Percentiles rank a stretch among this genome's conserved stretches.
Conservation (phyloP, 192 early-diverging fungal genomes). For the Phycomyces nitens region DNA sequence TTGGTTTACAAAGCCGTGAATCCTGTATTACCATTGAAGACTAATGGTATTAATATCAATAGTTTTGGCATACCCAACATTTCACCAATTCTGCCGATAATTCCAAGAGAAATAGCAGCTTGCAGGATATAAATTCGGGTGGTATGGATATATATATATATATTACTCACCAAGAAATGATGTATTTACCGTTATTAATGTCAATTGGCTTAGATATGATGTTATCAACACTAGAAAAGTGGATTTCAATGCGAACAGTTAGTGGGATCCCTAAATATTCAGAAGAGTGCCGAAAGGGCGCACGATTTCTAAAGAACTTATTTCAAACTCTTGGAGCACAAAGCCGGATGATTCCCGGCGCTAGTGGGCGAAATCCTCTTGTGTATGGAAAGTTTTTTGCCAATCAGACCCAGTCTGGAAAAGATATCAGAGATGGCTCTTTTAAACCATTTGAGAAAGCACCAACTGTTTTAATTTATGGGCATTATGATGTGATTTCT, state of each 20-base stretch:
- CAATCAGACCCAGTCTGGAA: neutral
- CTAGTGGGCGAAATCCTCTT: constrained; percentile 59
- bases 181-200: neutral
- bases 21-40: neutral
- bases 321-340: constrained; percentile 66
- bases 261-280: constrained; percentile 59
- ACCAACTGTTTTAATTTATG: constrained; percentile 64
- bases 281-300: constrained; percentile 66
- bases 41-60: too few relatives aligned
- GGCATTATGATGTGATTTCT: constrained; percentile 77
- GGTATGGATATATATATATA: neutral
- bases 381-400: constrained; percentile 61
- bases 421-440: too few relatives aligned
- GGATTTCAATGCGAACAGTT: constrained; percentile 63
- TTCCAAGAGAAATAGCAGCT: too few relatives aligned
- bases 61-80: too few relatives aligned
- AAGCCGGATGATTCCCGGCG: constrained; percentile 48
- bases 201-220: constrained; percentile 36
- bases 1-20: neutral
- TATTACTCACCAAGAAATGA: too few relatives aligned
- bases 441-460: constrained; percentile 14
- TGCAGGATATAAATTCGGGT: too few relatives aligned
- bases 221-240: constrained; percentile 57
- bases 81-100: too few relatives aligned
- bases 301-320: constrained; percentile 61